A percentile compares a stretch with the other conserved stretches of the same genome.
Evolutionary conservation across 208 protist species (phyloP).

Genomic region (Acanthamoeba healyi): DNA sequence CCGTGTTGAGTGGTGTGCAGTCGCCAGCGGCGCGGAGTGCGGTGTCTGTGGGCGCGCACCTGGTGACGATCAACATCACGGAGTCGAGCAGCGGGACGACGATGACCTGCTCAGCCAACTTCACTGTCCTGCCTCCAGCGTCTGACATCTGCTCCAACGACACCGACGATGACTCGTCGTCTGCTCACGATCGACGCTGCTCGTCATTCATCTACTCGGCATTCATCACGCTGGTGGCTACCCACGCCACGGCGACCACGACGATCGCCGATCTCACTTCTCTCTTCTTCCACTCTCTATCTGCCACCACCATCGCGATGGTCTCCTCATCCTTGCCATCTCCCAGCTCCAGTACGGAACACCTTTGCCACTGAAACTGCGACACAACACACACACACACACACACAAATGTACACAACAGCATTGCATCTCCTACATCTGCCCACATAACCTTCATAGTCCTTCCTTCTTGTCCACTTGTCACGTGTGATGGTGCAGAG

Average conservation of each 20-base stretch:
- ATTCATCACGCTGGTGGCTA: not conserved
- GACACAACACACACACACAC: too few relatives aligned
- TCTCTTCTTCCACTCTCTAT: too few relatives aligned
- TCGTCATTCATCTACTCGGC: not conserved
- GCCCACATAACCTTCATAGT: too few relatives aligned
- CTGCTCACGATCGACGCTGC: not conserved
- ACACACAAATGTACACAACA: too few relatives aligned
- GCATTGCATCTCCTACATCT: too few relatives aligned
- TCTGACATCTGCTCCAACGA: not conserved
- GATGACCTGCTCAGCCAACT: not conserved
- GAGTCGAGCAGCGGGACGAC: not conserved
- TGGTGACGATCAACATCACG: not conserved
- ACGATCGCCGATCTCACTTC: too few relatives aligned
- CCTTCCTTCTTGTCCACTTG: too few relatives aligned
- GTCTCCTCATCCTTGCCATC: too few relatives aligned
- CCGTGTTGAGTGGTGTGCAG: not conserved
- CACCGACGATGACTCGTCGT: not conserved
- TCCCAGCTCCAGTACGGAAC: too few relatives aligned
- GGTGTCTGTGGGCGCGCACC: not conserved
- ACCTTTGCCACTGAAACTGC: too few relatives aligned
- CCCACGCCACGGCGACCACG: not conserved
- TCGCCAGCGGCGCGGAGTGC: not conserved
- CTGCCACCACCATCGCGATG: too few relatives aligned
- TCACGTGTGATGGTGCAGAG: too few relatives aligned
- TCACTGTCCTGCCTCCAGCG: not conserved